Conservation (phyloP, 2,329 filamentous ascomycete species). For the Lasiodiplodia gonubiensis region DNA sequence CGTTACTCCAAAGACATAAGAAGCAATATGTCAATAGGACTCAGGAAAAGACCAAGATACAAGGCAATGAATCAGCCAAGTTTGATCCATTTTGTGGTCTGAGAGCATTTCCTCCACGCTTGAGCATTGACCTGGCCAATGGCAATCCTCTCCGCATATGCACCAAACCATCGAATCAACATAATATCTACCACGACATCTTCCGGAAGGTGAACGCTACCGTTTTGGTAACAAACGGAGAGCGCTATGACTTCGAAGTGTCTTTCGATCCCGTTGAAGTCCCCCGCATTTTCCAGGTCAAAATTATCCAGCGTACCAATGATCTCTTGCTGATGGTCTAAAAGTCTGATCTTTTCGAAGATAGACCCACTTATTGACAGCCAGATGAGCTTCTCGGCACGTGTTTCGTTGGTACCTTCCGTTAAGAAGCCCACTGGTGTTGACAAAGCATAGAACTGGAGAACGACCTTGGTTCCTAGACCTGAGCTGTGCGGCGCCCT, state of each 20-base stretch:
- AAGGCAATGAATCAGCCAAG: background rate
- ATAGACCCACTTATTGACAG: too few relatives aligned
- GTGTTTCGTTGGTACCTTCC: too few relatives aligned
- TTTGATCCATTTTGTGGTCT: background rate
- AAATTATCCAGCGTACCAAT: too few relatives aligned
- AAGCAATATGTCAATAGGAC: too few relatives aligned
- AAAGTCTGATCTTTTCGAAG: too few relatives aligned
- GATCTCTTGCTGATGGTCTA: too few relatives aligned
- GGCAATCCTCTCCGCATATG: background rate
- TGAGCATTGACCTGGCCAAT: background rate
- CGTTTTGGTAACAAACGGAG: background rate
- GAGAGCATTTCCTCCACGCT: background rate
- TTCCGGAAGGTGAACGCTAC: fast-evolving
- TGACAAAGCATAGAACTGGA: background rate
- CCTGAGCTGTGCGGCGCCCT: too few relatives aligned
- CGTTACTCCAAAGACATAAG: too few relatives aligned
- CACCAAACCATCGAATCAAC: background rate
- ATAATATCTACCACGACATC: background rate
- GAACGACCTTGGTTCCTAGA: background rate
- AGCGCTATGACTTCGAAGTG: background rate
- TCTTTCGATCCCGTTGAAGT: background rate
- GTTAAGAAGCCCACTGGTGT: background rate
- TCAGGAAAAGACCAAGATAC: background rate
- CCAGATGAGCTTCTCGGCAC: too few relatives aligned
- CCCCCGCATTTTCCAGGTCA: too few relatives aligned